Evolutionary conservation across 768 basidiomycete genomes (phyloP), one percentile per base, ranked within the genome.

Genomic region (Macrolepiota fuliginosa): DNA sequence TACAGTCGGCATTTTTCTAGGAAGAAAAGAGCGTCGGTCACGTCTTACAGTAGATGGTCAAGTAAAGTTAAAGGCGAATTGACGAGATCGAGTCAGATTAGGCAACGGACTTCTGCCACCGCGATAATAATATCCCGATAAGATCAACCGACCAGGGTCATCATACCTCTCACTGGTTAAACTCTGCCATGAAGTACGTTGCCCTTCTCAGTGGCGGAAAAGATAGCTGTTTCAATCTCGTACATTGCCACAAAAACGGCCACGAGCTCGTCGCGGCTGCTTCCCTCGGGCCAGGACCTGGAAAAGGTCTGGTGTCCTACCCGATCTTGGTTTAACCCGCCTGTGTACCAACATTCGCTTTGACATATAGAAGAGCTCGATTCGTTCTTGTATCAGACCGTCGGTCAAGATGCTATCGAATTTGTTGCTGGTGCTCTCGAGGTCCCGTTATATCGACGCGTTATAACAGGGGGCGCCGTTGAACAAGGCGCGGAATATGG

Each of bases 351-450:
- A 54, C 51, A 60, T 66, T 62, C 65, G 42, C 17, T 67, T 59
- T 62, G 46, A 61, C 57, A 63, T 47, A n/a, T 73, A 97, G 97
- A 98, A 80, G 97, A 99, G 79, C 85, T 98, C 69, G 96, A 99
- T 74, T 98, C 96, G 24, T 98, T 94, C 77, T 81, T 99, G 73
- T 99, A 98, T 74, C 97, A 99, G 73, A 98, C 96, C n/a, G 96
- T 99, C 27, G 97, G 96, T 0, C 96, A 98, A 70, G 92, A 94
- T 61, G 93, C 94, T 17, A 89, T 98, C 62, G 87, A 92, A 53
- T 80, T 90, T 54, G 88, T 98, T 58, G 95, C 94, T 22, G 79
- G 80, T 54, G 93, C 96, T 1, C 79, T 98, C 59, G 89, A 86
- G 15, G 85, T 96, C 1, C 97, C 97, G 9, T 81, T 98, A 10